Evolutionary conservation across 2,329 filamentous ascomycete genomes (phyloP), one percentile per base, ranked within the genome.

Genomic region (Knufia fluminis): DNA sequence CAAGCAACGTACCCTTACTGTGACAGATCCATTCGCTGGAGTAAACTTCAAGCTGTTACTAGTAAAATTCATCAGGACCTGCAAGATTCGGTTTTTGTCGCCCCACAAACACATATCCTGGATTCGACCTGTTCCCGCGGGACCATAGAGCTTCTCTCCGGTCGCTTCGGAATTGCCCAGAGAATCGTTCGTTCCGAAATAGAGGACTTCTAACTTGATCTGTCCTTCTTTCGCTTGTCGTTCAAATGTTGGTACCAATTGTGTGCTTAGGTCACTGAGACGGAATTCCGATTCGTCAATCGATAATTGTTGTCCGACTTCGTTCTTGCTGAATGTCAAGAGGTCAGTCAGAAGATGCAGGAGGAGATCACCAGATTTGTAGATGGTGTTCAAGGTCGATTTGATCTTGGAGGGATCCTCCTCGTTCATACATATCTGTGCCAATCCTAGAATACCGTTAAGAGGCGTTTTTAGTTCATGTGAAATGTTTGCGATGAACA

Each of bases 361-460:
- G 6, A 96, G 69, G 4, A 95, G 68, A 63, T 96, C 90, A 3
- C 78, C 87, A 19, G 86, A 91, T 66, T 90, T 92, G 68, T 94
- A 95, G 17, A 96, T 82, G 16, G 89, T 88, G 59, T 87, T 85
- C 3, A 96, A 72, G 1, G 86, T 92, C 57, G 89, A 80, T 64
- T 90, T 89, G 55, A 95, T 81, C 56, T 83, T 80, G 26, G 75
- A 66, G 12, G 89, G 70, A 59, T 94, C 87, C 43, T 90, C 83
- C 64, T 95, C 89, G 55, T 89, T 85, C 87, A 95, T 92, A 66
- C 87, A 92, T 1, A 95, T 85, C 0, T 88, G 85, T 58, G 85
- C 90, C 84, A 96, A 92, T 52, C 92, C 92, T 60, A 98, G 74
- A 43, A 97, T 96, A 10, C 91, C 92, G 62, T 97, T 97, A 50